These are phyloP conservation scores for Psilocybe cubensis DNA, from an alignment of 768 basidiomycete genomes.

Conservation along the genomic window DNA sequence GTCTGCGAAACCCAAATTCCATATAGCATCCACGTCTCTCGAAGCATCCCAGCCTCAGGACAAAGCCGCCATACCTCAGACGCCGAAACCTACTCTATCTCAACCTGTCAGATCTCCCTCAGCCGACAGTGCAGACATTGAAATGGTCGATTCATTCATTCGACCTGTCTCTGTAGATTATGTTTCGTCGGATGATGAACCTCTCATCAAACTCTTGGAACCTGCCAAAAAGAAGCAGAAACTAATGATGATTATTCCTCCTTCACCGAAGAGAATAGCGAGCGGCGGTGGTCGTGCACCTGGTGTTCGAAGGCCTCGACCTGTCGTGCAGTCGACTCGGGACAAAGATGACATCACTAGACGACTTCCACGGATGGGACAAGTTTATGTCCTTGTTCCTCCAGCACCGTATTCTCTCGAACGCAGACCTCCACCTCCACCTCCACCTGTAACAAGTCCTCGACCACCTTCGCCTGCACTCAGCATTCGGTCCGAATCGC, in stretches of 20 bases:
- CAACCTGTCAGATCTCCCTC: background rate
- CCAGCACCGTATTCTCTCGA: background rate
- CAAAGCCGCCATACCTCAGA: background rate
- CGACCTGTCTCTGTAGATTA: background rate
- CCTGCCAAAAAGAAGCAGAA: background rate
- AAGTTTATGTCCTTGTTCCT: conserved; percentile 1
- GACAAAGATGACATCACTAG: background rate
- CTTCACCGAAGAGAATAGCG: background rate
- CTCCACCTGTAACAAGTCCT: too few species aligned
- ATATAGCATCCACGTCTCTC: too few species aligned
- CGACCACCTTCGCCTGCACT: too few species aligned
- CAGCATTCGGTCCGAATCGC: too few species aligned
- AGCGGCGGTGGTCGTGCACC: too few species aligned
- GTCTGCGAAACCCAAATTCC: background rate
- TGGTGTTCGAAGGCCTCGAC: too few species aligned
- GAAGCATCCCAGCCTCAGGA: background rate
- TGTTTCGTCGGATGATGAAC: background rate
- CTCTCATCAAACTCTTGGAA: background rate
- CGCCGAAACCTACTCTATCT: background rate
- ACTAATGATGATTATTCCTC: background rate
- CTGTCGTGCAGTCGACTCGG: too few species aligned
- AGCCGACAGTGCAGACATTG: background rate
- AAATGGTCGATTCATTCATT: background rate
- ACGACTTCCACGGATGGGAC: background rate
- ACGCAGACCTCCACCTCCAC: background rate